Conservation (phyloP, 495 filamentous ascomycete genomes). For the Ramalina peruviana region DNA sequence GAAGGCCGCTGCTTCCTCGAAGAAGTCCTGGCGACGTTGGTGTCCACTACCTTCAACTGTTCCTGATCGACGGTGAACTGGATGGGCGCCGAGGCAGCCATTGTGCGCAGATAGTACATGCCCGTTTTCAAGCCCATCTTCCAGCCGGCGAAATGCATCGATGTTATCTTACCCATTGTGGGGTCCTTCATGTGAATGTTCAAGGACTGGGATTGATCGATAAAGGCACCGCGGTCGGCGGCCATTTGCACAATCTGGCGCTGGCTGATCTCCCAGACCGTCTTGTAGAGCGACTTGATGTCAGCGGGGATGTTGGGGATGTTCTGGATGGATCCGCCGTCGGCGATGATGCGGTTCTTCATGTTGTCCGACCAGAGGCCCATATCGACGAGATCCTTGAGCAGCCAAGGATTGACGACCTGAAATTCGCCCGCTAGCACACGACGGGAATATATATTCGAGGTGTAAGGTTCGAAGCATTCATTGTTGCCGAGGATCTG, state of each 20-base stretch:
- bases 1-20: constrained; percentile 44
- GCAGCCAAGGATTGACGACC: constrained; percentile 96
- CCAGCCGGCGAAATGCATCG: constrained; percentile 99
- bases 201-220: constrained; percentile 95
- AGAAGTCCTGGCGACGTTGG: constrained; percentile 54
- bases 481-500: constrained; percentile 98
- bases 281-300: constrained; percentile 97
- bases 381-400: constrained; percentile 96
- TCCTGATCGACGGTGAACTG: constrained; percentile 99
- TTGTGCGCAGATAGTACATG: constrained; percentile 99
- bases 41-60: constrained; percentile 78
- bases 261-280: constrained; percentile 99
- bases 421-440: constrained; percentile 98
- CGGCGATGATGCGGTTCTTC: constrained; percentile 99
- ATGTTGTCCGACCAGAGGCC: constrained; percentile 98
- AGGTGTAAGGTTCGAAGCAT: constrained; percentile 99
- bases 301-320: constrained; percentile 91
- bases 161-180: constrained; percentile 98
- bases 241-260: constrained; percentile 92
- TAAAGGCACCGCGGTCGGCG: constrained; percentile 93
- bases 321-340: constrained; percentile 89
- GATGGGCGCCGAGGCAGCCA: constrained; percentile 90
- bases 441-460: constrained; percentile 98
- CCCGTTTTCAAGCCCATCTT: constrained; percentile 98
- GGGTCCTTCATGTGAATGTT: constrained; percentile 99